These are phyloP conservation scores for Prunus mume DNA, from an alignment of 306 rosid species.

Conservation along the genomic window DNA sequence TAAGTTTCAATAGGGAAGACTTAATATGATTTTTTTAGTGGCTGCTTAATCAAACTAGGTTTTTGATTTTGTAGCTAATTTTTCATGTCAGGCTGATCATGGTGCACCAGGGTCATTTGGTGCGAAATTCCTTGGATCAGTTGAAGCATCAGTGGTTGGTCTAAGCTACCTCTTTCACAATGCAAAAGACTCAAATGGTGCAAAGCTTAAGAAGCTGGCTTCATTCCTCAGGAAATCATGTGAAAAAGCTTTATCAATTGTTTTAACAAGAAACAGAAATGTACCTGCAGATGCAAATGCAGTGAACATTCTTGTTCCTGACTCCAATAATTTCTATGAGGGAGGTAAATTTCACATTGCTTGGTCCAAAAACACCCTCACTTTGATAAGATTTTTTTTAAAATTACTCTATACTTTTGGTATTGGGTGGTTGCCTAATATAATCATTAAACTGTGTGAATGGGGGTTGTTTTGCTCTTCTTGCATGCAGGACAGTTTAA, in stretches of 20 bases:
- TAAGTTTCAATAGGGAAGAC: not conserved
- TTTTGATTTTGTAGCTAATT: slow-evolving; percentile 20
- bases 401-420: not conserved
- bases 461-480: not conserved
- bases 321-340: slow-evolving; percentile 36
- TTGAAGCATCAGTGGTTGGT: slow-evolving; percentile 75
- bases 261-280: slow-evolving; percentile 57
- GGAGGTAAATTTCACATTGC: slow-evolving; percentile 54
- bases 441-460: not conserved
- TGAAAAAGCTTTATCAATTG: slow-evolving; percentile 35
- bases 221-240: slow-evolving; percentile 49
- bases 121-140: slow-evolving; percentile 55
- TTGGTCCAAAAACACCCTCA: not conserved
- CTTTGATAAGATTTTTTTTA: not conserved
- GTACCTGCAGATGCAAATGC: slow-evolving; percentile 72
- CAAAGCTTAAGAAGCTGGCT: slow-evolving; percentile 58
- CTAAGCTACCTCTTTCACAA: slow-evolving; percentile 62
- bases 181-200: slow-evolving; percentile 56
- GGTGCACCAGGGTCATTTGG: slow-evolving; percentile 30
- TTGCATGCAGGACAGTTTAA: not conserved
- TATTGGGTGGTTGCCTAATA: not conserved
- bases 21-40: slow-evolving; percentile 6
- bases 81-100: slow-evolving; percentile 31
- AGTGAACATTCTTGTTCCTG: slow-evolving; percentile 61
- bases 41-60: slow-evolving; percentile 18